Base-by-base conservation (phyloP, 257 asterid genomes). In the Jaltomata sinuosa region DNA sequence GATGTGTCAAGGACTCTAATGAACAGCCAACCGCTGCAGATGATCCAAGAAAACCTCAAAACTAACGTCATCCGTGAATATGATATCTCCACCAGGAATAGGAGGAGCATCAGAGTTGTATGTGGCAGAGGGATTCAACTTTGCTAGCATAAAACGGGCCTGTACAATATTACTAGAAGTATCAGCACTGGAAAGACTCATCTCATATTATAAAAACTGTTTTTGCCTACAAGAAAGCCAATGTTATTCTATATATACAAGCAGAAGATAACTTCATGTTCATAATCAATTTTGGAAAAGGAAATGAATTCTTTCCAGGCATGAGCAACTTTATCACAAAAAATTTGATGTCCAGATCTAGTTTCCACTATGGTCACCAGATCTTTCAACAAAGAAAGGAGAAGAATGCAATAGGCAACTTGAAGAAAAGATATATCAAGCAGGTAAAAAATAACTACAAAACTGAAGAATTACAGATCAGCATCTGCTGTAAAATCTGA, bases 91-190 rank as follows among this genome's bases (percentile, higher is more conserved):
- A 34, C 97, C 97, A 67, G 96, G 95, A 72, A 82, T 89, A 49
- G 87, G 89, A 80, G 88, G 91, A 55, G 88, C 86, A 87, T 93
- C 97, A 52, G 98, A 90, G 86, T 91, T 97, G 87, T 97, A 92
- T 57, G 98, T 97, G 47, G 98, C 95, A 49, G 99, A 97, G 82
- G 99, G 99, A 90, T 97, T 97, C 93, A 95, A 92, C 87, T 97
- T 97, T 61, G 97, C 99, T 40, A 97, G 94, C 92, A 97, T 87
- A 88, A 97, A 97, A 71, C 98, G 98, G 47, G 98, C 99, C 99
- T 97, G 95, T 90, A 83, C 47, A 74, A 84, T 85, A 82, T 78
- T 64, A 18, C 19, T 16, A 18, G 16, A n/a, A 18, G 8, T 65
- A 68, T 68, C 50, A 68, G 77, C 27, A 68, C 77, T 76, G 16